A percentile compares a stretch with the other conserved stretches of the same genome.
phyloP scores from a whole-genome alignment of 108 stramenopile genomes.

The Conticribra weissflogii region DNA sequence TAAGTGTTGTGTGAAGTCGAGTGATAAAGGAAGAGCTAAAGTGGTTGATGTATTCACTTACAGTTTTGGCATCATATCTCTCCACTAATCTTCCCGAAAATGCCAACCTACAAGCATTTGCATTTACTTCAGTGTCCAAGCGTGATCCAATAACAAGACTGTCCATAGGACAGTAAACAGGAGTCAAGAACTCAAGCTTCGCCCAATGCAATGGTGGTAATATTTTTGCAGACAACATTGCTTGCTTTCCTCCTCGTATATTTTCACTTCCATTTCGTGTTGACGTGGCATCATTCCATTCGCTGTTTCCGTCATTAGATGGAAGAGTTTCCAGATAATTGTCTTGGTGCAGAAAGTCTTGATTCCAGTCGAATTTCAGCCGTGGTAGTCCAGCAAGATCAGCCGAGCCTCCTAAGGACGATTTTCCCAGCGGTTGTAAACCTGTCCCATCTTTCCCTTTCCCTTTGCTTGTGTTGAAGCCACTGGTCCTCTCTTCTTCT shows the following conservation, averaged over 20 bases:
- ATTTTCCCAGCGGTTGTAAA: slow-evolving; percentile 37
- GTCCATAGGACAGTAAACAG: slow-evolving; percentile 87
- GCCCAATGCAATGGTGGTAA: slow-evolving; percentile 89
- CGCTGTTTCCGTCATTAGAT: slow-evolving; percentile 18
- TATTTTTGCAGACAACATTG: slow-evolving; percentile 10
- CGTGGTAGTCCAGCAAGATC: slow-evolving; percentile 80
- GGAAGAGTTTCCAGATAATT: slow-evolving; percentile 64
- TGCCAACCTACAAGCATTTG: slow-evolving; percentile 86
- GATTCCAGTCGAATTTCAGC: slow-evolving; percentile 75
- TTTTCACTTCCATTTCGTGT: background rate
- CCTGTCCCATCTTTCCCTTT: slow-evolving; percentile 16
- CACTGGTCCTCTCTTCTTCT: background rate
- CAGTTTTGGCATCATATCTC: slow-evolving; percentile 49
- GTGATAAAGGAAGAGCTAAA: no score
- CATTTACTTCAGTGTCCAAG: slow-evolving; percentile 79
- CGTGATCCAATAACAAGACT: slow-evolving; percentile 92
- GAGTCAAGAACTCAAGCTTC: slow-evolving; percentile 87
- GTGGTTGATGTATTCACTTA: no score
- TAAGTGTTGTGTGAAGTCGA: no score
- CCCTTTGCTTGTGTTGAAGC: background rate
- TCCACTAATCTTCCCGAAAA: slow-evolving; percentile 90
- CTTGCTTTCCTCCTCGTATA: background rate
- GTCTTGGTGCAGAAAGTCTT: slow-evolving; percentile 87
- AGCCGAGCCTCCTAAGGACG: slow-evolving; percentile 79
- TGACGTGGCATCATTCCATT: slow-evolving; percentile 12